Base-by-base conservation (phyloP, 2,329 filamentous ascomycete species). In the Dactylellina sp. region DNA sequence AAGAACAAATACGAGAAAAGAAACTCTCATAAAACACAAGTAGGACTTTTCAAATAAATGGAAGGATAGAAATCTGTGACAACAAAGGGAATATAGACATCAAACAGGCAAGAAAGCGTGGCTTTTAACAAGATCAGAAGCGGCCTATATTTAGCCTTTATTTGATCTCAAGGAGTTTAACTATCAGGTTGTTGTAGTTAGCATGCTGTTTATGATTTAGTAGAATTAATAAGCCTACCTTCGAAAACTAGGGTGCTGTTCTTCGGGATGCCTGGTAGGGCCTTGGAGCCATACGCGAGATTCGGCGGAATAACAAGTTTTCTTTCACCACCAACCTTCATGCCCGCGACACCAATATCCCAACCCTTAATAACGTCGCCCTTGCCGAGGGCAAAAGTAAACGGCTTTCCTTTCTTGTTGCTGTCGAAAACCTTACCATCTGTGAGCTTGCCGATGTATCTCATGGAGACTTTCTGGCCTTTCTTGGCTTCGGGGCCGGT, bases 391-490 rank as follows among this genome's bases (percentile, higher is more conserved):
- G 94, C 96, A 88, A 98, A 98, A 78, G 87, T 87, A 85, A 99
- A 99, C 70, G 96, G 94, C 85, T 96, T 93, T 79, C 95, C 95
- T 85, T 96, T 97, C 87, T 98, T 99, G 87, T 99, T 98, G 83
- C 93, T 92, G 83, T 98, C 94, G 80, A 99, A 99, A 78, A 96
- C 89, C 85, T 97, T 96, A 83, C 93, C 93, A 82, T 96, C 91
- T 80, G 89, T 87, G 76, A 95, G 90, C 87, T 99, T 99, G 83
- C 95, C 95, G 79, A 99, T 98, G 85, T 99, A 99, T 80, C 95
- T 89, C 88, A 99, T 95, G 80, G 92, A 89, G 75, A 99, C 89
- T 77, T 88, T 90, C 85, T 96, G 91, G 76, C 95, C 94, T 80
- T 89, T 90, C 90, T 98, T 98, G 76, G 90, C 93, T 64, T 87